Evolutionary conservation across 2,329 filamentous ascomycete species (phyloP).

Genomic region (Fusarium multiceps): DNA sequence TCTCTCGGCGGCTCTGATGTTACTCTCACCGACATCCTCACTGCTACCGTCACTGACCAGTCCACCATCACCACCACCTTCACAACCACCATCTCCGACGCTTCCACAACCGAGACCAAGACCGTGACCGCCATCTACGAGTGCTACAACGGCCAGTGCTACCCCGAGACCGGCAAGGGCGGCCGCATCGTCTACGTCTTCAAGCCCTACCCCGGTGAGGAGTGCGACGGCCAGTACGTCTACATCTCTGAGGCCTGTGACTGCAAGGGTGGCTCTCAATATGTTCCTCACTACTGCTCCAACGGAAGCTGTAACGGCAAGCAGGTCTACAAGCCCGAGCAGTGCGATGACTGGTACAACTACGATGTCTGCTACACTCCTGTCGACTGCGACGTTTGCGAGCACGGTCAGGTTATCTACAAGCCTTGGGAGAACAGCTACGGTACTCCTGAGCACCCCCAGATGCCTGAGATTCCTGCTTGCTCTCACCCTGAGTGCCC

Average conservation of each 20-base stretch:
- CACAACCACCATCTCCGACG: conserved; percentile 27
- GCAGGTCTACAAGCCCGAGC: conserved; percentile 42
- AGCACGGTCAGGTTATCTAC: conserved; percentile 36
- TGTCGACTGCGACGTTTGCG: conserved; percentile 24
- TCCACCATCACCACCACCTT: conserved; percentile 36
- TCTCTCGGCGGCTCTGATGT: not conserved
- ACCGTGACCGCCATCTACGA: conserved; percentile 38
- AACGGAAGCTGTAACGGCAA: conserved; percentile 31
- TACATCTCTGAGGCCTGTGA: conserved; percentile 33
- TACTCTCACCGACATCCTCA: conserved; percentile 10
- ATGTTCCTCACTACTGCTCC: conserved; percentile 37
- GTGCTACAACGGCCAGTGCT: conserved; percentile 36
- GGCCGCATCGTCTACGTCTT: conserved; percentile 36
- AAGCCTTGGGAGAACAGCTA: conserved; percentile 39
- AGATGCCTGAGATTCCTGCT: conserved; percentile 5
- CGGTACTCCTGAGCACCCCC: conserved; percentile 19
- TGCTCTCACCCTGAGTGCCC: conserved; percentile 19
- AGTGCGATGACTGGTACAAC: conserved; percentile 25
- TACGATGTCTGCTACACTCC: conserved; percentile 31
- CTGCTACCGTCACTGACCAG: conserved; percentile 33
- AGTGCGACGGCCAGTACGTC: conserved; percentile 36
- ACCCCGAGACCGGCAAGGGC: conserved; percentile 7
- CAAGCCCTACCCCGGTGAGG: conserved; percentile 28
- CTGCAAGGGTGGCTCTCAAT: conserved; percentile 37
- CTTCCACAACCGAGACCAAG: conserved; percentile 21